These are phyloP conservation scores for Colletotrichum ledebouriae DNA, from an alignment of 2,329 filamentous ascomycete species.

Conservation along the genomic window DNA sequence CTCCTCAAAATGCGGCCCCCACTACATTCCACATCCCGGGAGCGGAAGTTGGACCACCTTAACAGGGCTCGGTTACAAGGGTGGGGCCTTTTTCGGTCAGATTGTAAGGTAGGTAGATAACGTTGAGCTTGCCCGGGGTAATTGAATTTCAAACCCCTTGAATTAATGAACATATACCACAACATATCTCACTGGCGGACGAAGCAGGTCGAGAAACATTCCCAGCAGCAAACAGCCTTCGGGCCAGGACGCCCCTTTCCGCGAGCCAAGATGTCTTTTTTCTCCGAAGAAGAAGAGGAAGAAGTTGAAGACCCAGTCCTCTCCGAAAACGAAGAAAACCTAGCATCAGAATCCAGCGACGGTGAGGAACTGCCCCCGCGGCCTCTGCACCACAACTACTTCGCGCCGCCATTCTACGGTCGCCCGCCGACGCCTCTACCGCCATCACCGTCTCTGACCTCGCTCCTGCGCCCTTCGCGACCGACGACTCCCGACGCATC, in stretches of 20 bases:
- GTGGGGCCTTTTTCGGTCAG: not conserved
- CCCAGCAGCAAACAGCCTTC: slow-evolving; percentile 9
- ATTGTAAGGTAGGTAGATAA: not conserved
- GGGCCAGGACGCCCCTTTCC: slow-evolving; percentile 15
- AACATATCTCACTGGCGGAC: too few species aligned
- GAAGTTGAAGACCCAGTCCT: slow-evolving; percentile 40
- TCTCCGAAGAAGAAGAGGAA: slow-evolving; percentile 43
- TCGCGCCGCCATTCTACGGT: slow-evolving; percentile 93
- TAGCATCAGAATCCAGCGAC: slow-evolving; percentile 36
- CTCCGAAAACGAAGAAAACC: slow-evolving; percentile 43
- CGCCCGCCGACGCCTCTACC: slow-evolving; percentile 95
- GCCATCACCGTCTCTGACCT: slow-evolving; percentile 92
- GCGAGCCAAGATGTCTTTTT: slow-evolving; percentile 38
- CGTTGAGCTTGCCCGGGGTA: slow-evolving; percentile 9
- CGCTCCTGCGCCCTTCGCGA: slow-evolving; percentile 88
- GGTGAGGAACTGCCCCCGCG: slow-evolving; percentile 56
- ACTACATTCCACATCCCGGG: slow-evolving; percentile 26
- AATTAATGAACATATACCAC: too few species aligned
- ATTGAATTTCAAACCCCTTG: too few species aligned
- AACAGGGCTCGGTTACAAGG: not conserved
- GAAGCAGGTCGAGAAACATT: too few species aligned
- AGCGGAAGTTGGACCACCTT: slow-evolving; percentile 8
- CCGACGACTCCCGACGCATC: slow-evolving; percentile 94
- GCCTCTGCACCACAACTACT: slow-evolving; percentile 67
- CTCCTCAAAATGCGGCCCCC: slow-evolving; percentile 3